Evolutionary conservation across 2,329 filamentous ascomycete genomes (phyloP).

Genomic region (Paraphoma chrysanthemicola): DNA sequence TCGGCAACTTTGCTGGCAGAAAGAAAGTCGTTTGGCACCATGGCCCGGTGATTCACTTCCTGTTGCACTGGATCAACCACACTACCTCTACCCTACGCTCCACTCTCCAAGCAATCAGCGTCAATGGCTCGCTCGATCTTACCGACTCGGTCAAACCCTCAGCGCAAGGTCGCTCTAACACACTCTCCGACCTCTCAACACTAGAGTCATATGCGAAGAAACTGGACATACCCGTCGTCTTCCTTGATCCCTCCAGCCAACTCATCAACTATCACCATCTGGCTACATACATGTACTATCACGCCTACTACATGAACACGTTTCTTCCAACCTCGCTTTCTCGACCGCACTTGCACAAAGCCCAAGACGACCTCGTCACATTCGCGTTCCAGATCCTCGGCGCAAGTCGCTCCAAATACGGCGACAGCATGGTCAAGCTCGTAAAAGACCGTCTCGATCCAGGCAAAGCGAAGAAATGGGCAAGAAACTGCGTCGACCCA

Average conservation of each 20-base stretch:
- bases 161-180: conserved; percentile 26
- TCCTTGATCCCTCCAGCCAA: conserved; percentile 35
- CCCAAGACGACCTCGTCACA: conserved; percentile 36
- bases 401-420: conserved; percentile 28
- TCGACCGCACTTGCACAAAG: conserved; percentile 28
- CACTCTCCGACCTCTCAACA: conserved; percentile 24
- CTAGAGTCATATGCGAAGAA: conserved; percentile 31
- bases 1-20: conserved; percentile 12
- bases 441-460: conserved; percentile 36
- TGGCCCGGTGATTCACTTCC: conserved; percentile 34
- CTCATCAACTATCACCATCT: conserved; percentile 28
- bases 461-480: conserved; percentile 25
- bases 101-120: conserved; percentile 28
- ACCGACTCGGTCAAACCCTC: conserved; percentile 26
- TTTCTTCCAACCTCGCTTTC: conserved; percentile 30
- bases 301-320: conserved; percentile 39
- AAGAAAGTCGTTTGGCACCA: conserved; percentile 44
- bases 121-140: conserved; percentile 32
- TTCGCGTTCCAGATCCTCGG: conserved; percentile 37
- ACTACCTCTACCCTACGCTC: conserved; percentile 32
- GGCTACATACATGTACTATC: conserved; percentile 40
- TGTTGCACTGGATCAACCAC: conserved; percentile 37
- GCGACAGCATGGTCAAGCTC: conserved; percentile 19
- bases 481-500: conserved; percentile 26
- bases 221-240: conserved; percentile 34